Evolutionary conservation across 2,329 filamentous ascomycete species (phyloP), one percentile per base, ranked within the genome.

Genomic region (Emmonsia crescens): DNA sequence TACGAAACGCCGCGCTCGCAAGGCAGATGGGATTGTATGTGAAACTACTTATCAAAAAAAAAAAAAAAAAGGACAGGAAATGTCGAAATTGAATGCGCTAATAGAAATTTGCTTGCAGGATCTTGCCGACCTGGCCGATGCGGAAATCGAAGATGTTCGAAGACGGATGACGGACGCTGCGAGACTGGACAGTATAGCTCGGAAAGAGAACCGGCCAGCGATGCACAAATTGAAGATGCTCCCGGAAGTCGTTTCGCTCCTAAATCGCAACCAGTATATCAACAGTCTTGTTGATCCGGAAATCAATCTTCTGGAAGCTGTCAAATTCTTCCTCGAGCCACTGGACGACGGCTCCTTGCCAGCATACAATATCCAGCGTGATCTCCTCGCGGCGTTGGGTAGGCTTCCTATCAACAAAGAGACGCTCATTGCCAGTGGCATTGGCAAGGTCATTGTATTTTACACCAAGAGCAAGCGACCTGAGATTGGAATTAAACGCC

Each of bases 271-370:
- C 75, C 91, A 77, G 60, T 78, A 89, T 60, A 85, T 93, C 33
- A 89, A 90, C 67, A 88, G 89, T 36, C 86, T 97, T 57, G 85
- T 96, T 48, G 93, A 96, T 67, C 93, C 93, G 0, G 94, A 99
- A 71, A 95, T 89, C 71, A 96, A 97, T 77, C 88, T 99, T 65
- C 80, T 99, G 46, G 91, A 96, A 75, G 89, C 92, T 16, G 91
- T 99, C 70, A 91, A 93, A 72, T 97, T 96, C 82, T 97, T 97
- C 82, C 83, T 99, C 27, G 94, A 99, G 73, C 94, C 94, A 0
- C 83, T 97, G 54, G 91, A 93, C 69, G 93, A 97, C 72, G 94
- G 93, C 62, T 93, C 90, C 64, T 82, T 99, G 57, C 94, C 94
- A 0, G 93, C 94, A 36, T 99, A 96, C 78, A 94, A 94, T 72